Base-by-base conservation (phyloP, 257 asterid species). In the Fraxinus excelsior region DNA sequence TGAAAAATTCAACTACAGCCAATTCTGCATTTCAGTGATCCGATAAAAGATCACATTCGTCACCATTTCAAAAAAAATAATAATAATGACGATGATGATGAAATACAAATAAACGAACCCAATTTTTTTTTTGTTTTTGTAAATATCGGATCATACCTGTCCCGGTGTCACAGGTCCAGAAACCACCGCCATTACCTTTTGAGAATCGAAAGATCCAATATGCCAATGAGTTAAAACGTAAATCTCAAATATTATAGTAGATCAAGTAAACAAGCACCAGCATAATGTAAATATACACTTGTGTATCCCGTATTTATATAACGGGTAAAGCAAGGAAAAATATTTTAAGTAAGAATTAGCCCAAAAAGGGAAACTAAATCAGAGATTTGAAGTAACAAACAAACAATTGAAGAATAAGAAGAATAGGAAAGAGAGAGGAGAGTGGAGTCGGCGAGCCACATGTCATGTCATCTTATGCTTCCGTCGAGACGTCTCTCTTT, bases 101-200 rank as follows among this genome's bases (percentile, higher is more conserved):
- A 31, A 31, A 3, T n/a, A 62, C 13, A 25, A 71, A 68, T 35
- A 67, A 76, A 42, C 58, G 71, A 79, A 19, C n/a, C n/a, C n/a
- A n/a, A n/a, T n/a, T n/a, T n/a, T n/a, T n/a, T n/a, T n/a, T n/a
- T n/a, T n/a, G n/a, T n/a, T n/a, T n/a, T n/a, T n/a, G n/a, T 5
- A 70, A 28, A 32, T 16, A 16, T 67, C 76, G 42, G 19, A 34
- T 65, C 81, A 12, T 72, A 92, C 94, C 93, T 84, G 96, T 31
- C 94, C 94, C 28, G 93, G 84, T 14, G 93, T 85, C 80, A 90
- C 84, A 58, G 89, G 94, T 66, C 89, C 94, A 79, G 96, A 71
- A 84, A 72, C 91, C 88, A 83, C 90, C 77, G 85, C 87, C 97
- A 92, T 90, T 82, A 75, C 81, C 70, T 26, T 16, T 14, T 60